Conservation (phyloP, 257 asterid genomes). For the Solanum peruvianum region DNA sequence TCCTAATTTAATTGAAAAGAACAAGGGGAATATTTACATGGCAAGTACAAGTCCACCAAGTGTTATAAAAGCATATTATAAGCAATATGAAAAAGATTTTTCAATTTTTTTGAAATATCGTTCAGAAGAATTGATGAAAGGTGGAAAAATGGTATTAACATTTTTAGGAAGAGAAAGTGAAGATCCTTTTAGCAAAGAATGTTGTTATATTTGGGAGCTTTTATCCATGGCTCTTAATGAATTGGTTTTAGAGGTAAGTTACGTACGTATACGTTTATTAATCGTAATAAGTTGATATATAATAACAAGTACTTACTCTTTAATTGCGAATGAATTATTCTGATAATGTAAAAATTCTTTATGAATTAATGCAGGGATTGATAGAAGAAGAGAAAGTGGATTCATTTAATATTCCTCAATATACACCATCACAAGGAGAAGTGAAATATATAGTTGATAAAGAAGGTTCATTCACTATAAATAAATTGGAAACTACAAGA, state of each 20-base stretch:
- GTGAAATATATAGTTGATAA: constrained; percentile 24
- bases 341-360: not conserved
- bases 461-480: constrained; percentile 41
- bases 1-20: constrained; percentile 26
- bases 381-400: constrained; percentile 36
- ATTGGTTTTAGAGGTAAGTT: constrained; percentile 38
- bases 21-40: constrained; percentile 41
- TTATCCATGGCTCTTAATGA: constrained; percentile 34
- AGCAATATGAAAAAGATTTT: constrained; percentile 48
- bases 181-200: constrained; percentile 36
- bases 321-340: not conserved
- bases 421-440: constrained; percentile 46
- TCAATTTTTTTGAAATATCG: constrained; percentile 36
- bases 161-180: constrained; percentile 45
- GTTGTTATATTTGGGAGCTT: constrained; percentile 57
- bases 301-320: not conserved
- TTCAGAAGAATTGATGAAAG: constrained; percentile 37
- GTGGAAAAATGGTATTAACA: constrained; percentile 64
- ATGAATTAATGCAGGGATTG: constrained; percentile 18
- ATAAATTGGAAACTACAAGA: constrained; percentile 24
- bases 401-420: constrained; percentile 51
- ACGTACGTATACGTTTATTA: not conserved
- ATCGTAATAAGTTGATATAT: not conserved
- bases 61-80: constrained; percentile 39
- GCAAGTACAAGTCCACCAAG: constrained; percentile 24